Base-by-base conservation (phyloP, 1,284 basidiomycete species). In the Sanguinoderma infundibulare region DNA sequence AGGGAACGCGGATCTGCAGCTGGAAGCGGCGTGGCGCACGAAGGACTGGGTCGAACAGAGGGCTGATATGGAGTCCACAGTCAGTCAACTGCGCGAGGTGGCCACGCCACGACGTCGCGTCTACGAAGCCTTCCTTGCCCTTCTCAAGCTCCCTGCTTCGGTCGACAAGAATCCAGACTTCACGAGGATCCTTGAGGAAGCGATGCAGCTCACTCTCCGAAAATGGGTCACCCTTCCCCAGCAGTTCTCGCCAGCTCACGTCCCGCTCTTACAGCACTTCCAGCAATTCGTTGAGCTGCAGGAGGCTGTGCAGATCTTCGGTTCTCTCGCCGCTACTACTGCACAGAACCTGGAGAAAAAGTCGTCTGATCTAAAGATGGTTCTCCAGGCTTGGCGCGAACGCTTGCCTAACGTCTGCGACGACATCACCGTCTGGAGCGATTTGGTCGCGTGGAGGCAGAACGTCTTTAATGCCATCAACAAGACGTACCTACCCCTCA, bases 211-310 rank as follows among this genome's bases (percentile, higher is more conserved):
- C 20, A 91, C 97, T 9, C 86, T 99, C 39, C 90, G 95, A 53
- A 99, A 98, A 83, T 99, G 98, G 98, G 87, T 93, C 61, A 89
- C 89, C 53, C 81, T 99, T 15, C 98, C 98, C 1, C 78, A 85
- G 8, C 86, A 92, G 32, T 86, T 99, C 57, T 97, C 96, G 1
- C 83, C 90, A 36, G 96, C 96, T 2, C 98, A 99, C 74, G 86
- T 99, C 8, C 97, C 98, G 1, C 81, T 99, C 32, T 81, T 99
- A 32, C 96, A 98, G 74, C 92, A 98, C 76, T 99, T 99, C 83
- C 98, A 99, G 77, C 98, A 99, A 74, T 97, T 98, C 67, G 96
- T 99, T 47, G 98, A 99, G 77, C 83, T 99, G 22, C 94, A 96
- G 73, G 98, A 99, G 77, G 96, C 98, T 5, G 90, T 95, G 5